phyloP scores from a whole-genome alignment of 257 asterid genomes.

The Solanum peruvianum region DNA sequence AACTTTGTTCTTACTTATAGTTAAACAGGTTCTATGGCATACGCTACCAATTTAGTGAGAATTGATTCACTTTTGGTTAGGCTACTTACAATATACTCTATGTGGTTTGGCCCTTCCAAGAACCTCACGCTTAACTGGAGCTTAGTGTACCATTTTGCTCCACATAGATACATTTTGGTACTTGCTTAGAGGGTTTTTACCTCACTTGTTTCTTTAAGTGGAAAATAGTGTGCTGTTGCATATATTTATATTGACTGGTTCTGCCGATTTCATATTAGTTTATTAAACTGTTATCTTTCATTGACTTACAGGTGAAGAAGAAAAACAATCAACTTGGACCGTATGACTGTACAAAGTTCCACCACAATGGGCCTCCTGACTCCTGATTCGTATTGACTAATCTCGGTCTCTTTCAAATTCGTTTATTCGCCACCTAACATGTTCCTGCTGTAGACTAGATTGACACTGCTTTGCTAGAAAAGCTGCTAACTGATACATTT shows the following conservation, averaged over 20 bases:
- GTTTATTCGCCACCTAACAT: not conserved
- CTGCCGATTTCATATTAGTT: not conserved
- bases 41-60: not conserved
- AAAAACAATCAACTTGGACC: conserved; percentile 69
- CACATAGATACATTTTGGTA: not conserved
- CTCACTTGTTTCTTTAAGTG: not conserved
- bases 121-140: not conserved
- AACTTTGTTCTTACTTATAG: not conserved
- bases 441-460: not conserved
- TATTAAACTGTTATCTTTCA: not conserved
- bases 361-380: conserved; percentile 23
- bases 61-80: not conserved
- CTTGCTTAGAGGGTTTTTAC: not conserved
- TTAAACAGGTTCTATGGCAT: not conserved
- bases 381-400: conserved; percentile 28
- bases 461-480: not conserved
- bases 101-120: not conserved
- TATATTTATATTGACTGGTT: not conserved
- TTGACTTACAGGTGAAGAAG: conserved; percentile 59
- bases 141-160: not conserved
- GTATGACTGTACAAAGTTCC: conserved; percentile 76
- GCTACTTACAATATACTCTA: not conserved
- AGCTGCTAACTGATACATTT: not conserved
- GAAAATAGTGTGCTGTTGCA: not conserved
- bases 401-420: conserved; percentile 20